Evolutionary conservation across 2,329 filamentous ascomycete genomes (phyloP).

Genomic region (Aaosphaeria pasadenensis): DNA sequence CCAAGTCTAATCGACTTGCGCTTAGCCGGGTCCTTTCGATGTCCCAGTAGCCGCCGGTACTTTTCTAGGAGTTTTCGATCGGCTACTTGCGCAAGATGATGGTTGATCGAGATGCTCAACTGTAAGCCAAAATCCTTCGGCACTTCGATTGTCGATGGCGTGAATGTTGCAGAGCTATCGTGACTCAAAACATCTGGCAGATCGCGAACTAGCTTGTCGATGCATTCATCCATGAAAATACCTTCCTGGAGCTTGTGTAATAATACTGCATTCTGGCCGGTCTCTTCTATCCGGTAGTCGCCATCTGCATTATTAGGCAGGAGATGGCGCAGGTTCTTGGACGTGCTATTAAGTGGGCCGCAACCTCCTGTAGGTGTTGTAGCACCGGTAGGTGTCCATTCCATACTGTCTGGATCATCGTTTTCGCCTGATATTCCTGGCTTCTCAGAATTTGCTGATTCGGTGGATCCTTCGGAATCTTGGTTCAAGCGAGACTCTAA

Average conservation of each 20-base stretch:
- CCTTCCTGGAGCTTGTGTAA: constrained; percentile 35
- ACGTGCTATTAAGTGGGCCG: constrained; percentile 25
- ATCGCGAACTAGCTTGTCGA: constrained; percentile 34
- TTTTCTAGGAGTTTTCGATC: constrained; percentile 36
- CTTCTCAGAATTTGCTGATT: background rate
- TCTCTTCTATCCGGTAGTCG: constrained; percentile 17
- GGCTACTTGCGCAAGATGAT: constrained; percentile 36
- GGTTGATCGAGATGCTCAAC: constrained; percentile 37
- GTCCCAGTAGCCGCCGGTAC: constrained; percentile 35
- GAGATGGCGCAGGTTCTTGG: constrained; percentile 29
- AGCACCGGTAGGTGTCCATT: constrained; percentile 34
- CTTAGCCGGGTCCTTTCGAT: constrained; percentile 30
- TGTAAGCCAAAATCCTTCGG: constrained; percentile 37
- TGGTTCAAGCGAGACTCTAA: constrained; percentile 29
- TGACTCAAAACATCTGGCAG: constrained; percentile 34
- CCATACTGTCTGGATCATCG: constrained; percentile 36
- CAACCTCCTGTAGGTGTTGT: constrained; percentile 25
- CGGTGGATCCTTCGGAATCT: constrained; percentile 5
- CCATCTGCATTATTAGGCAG: constrained; percentile 24
- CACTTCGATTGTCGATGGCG: constrained; percentile 37
- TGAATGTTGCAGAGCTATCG: constrained; percentile 31
- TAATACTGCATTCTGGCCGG: constrained; percentile 24
- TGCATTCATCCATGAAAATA: constrained; percentile 35
- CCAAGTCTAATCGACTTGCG: constrained; percentile 31
- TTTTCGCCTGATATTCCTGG: constrained; percentile 12